phyloP scores from a whole-genome alignment of 2,329 filamentous ascomycete species.

The Paraphaeosphaeria sporulosa region DNA sequence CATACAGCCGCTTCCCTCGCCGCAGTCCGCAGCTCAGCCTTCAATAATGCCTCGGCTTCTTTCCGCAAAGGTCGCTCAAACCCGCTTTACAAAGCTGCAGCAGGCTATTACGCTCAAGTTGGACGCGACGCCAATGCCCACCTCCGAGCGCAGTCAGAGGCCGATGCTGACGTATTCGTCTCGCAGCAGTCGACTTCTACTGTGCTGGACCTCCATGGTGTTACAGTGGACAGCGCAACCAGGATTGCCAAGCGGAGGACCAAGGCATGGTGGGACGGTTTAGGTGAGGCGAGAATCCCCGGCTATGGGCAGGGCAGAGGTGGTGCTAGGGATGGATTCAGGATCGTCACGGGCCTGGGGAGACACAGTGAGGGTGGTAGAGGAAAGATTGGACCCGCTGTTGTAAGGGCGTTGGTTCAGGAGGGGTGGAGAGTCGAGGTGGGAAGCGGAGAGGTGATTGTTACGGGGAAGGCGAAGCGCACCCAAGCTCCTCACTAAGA shows the following conservation, averaged over 20 bases:
- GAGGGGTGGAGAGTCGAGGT: constrained; percentile 86
- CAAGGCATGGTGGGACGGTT: constrained; percentile 75
- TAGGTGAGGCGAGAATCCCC: constrained; percentile 70
- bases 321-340: constrained; percentile 62
- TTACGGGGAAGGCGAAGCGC: constrained; percentile 65
- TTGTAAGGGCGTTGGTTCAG: constrained; percentile 75
- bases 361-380: constrained; percentile 79
- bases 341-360: constrained; percentile 82
- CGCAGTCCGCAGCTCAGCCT: constrained; percentile 59
- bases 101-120: constrained; percentile 76
- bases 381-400: constrained; percentile 78
- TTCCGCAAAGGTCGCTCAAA: constrained; percentile 72
- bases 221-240: constrained; percentile 81
- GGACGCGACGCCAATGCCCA: constrained; percentile 69
- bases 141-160: constrained; percentile 66
- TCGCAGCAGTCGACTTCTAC: constrained; percentile 72
- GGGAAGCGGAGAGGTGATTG: constrained; percentile 72
- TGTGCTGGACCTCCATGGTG: constrained; percentile 81
- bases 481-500: constrained; percentile 16
- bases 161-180: constrained; percentile 74
- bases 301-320: constrained; percentile 56
- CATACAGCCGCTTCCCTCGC: constrained; percentile 55
- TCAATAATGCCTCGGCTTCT: constrained; percentile 64
- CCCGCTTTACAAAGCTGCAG: constrained; percentile 76
- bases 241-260: constrained; percentile 76